A percentile compares a stretch with the other conserved stretches of the same genome.
Evolutionary conservation across 2,329 filamentous ascomycete species (phyloP).

Genomic region (Fusarium praegraminearum): DNA sequence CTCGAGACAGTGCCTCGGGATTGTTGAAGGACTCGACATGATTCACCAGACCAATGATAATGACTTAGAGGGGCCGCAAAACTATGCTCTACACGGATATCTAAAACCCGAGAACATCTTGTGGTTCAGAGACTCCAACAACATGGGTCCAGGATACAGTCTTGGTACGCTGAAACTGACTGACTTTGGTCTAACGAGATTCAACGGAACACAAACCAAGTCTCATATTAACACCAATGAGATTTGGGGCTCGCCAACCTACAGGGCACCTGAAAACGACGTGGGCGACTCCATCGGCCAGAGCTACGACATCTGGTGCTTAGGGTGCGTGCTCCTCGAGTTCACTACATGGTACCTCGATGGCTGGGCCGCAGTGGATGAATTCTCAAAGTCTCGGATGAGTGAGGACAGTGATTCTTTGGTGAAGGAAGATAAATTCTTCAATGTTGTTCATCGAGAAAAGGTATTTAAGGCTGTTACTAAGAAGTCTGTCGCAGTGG

Average conservation of each 20-base stretch:
- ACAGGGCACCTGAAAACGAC: conserved; percentile 19
- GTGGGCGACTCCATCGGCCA: background rate
- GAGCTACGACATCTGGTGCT: conserved; percentile 22
- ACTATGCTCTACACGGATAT: conserved; percentile 13
- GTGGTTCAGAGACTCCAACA: background rate
- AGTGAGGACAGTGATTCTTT: background rate
- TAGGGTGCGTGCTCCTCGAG: conserved; percentile 19
- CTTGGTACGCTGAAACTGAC: conserved; percentile 10
- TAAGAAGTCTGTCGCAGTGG: too few relatives aligned
- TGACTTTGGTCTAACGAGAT: conserved; percentile 16
- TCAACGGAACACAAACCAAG: background rate
- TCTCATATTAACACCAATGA: background rate
- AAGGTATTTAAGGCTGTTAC: too few relatives aligned
- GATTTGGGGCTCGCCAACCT: background rate
- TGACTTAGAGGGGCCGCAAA: background rate
- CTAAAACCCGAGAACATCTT: conserved; percentile 25
- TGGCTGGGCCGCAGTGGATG: conserved; percentile 7
- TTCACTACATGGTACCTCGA: conserved; percentile 19
- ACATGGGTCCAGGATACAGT: background rate
- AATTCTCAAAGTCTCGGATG: background rate
- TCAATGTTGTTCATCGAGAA: background rate
- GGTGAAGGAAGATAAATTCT: conserved; percentile 6
- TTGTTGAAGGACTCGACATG: background rate
- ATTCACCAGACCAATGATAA: background rate
- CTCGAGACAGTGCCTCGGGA: conserved; percentile 1